phyloP scores from a whole-genome alignment of 257 asterid species.

The Primulina eburnea region DNA sequence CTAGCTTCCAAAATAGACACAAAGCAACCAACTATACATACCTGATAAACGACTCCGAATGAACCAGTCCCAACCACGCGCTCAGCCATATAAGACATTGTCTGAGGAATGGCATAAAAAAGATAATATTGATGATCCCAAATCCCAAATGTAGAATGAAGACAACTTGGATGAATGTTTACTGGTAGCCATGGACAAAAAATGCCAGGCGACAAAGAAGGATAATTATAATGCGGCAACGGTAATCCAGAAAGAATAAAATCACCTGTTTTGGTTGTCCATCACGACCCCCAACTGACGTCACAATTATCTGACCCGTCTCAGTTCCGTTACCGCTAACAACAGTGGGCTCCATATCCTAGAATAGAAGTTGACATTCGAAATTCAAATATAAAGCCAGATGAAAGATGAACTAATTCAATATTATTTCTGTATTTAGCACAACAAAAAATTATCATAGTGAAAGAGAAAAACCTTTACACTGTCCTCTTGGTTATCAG shows the following conservation, averaged over 20 bases:
- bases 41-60: constrained; percentile 84
- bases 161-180: background rate
- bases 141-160: constrained; percentile 12
- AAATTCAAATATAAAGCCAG: constrained; percentile 7
- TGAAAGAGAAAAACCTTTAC: constrained; percentile 42
- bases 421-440: constrained; percentile 1
- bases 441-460: background rate
- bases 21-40: constrained; percentile 23
- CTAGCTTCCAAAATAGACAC: background rate
- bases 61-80: constrained; percentile 63
- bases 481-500: constrained; percentile 41
- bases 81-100: constrained; percentile 66
- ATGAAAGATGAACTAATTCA: background rate
- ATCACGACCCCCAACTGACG: constrained; percentile 62
- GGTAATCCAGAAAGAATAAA: background rate
- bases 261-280: constrained; percentile 85
- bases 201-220: background rate
- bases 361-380: background rate
- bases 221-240: background rate
- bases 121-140: background rate
- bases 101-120: constrained; percentile 39
- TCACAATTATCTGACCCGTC: constrained; percentile 85
- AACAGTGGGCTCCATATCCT: constrained; percentile 77
- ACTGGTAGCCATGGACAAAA: background rate
- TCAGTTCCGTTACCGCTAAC: constrained; percentile 82